These are phyloP conservation scores for Alternaria dauci DNA, from an alignment of 2,329 filamentous ascomycete species.

Conservation along the genomic window DNA sequence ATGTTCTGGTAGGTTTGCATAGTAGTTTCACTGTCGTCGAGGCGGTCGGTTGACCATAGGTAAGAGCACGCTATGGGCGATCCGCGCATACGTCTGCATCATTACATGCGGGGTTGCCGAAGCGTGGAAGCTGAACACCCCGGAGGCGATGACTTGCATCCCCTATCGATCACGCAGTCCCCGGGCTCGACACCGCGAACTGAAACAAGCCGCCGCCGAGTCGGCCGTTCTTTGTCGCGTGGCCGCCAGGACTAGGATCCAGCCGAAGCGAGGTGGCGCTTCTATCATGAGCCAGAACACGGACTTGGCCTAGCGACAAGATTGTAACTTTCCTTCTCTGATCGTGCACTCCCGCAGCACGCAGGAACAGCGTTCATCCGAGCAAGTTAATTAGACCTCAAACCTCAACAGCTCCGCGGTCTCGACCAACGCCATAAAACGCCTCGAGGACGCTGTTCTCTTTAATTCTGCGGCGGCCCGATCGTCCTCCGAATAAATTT, in stretches of 20 bases:
- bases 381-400: neutral
- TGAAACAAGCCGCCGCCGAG: slow-evolving; percentile 19
- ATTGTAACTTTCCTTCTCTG: slow-evolving; percentile 3
- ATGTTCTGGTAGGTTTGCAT: neutral
- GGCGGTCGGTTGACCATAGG: neutral
- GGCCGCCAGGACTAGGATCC: slow-evolving; percentile 10
- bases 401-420: neutral
- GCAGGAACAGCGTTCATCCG: neutral
- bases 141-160: neutral
- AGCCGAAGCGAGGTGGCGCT: slow-evolving; percentile 13
- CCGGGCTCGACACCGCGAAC: slow-evolving; percentile 7
- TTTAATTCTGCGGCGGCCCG: neutral
- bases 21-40: slow-evolving; percentile 1
- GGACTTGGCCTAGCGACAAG: neutral
- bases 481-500: slow-evolving; percentile 11
- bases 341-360: neutral
- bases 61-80: neutral
- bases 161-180: slow-evolving; percentile 12
- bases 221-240: slow-evolving; percentile 8
- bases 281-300: slow-evolving; percentile 13
- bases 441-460: neutral
- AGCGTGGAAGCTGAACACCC: slow-evolving; percentile 1
- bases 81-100: slow-evolving; percentile 1
- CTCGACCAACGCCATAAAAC: slow-evolving; percentile 4
- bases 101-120: slow-evolving; percentile 10